A percentile compares a stretch with the other conserved stretches of the same genome.
These are phyloP conservation scores for Vigna trinervia DNA, from an alignment of 306 rosid genomes.

Conservation along the genomic window DNA sequence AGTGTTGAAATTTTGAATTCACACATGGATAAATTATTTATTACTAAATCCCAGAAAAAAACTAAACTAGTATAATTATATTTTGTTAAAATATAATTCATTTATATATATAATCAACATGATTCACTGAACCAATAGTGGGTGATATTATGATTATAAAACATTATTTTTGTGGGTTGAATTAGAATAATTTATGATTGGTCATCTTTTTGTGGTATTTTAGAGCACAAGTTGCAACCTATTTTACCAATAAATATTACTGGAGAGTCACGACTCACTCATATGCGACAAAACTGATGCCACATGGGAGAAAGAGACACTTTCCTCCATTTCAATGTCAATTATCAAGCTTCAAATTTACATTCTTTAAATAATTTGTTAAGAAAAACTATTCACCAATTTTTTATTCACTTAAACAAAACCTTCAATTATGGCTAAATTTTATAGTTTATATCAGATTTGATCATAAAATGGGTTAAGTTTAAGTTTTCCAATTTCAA, in stretches of 20 bases:
- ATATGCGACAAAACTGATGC: constrained; percentile 49
- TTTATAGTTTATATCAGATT: background rate
- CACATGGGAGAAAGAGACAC: constrained; percentile 42
- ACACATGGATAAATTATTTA: too few species aligned
- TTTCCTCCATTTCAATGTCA: constrained; percentile 14
- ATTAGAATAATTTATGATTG: constrained; percentile 25
- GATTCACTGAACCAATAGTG: too few species aligned
- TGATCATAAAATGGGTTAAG: background rate
- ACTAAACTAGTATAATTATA: too few species aligned
- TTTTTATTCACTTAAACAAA: too few species aligned
- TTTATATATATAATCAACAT: too few species aligned
- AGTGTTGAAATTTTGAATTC: too few species aligned
- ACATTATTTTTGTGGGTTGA: constrained; percentile 25
- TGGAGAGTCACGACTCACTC: constrained; percentile 23
- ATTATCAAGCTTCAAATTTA: background rate
- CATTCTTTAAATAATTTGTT: too few species aligned
- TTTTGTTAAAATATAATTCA: too few species aligned
- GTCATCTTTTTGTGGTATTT: constrained; percentile 19
- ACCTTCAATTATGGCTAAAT: background rate
- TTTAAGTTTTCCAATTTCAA: background rate
- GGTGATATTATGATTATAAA: background rate
- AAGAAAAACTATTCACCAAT: too few species aligned
- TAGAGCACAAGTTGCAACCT: constrained; percentile 47
- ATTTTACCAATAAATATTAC: constrained; percentile 44
- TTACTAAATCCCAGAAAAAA: too few species aligned